Base-by-base conservation (phyloP, 2,329 filamentous ascomycete genomes). In the Drechslera avenae region DNA sequence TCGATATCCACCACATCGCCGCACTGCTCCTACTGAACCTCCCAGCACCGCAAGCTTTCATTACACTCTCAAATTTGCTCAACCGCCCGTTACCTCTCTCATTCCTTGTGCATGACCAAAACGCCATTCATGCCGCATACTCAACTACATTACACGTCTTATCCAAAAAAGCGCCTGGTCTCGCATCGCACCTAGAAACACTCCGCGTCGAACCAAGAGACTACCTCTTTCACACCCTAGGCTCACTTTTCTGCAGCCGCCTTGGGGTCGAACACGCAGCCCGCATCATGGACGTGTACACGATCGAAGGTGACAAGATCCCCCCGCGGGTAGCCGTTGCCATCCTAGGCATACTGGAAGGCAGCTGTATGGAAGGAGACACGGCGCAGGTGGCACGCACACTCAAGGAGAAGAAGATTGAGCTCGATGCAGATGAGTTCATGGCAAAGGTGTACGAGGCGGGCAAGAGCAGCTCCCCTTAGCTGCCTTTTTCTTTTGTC, bases 261-360 rank as follows among this genome's bases (percentile, higher is more conserved):
- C 74, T 90, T 3, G 81, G 82, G 6, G 79, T 91, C 13, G 89
- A 92, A 63, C 83, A 88, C 60, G 87, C 85, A 3, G 83, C 85
- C 1, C 78, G 90, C 2, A 73, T 94, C 10, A 93, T 89, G 88
- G 90, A 95, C 57, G 84, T 93, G 0, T 91, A 90, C 60, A 85
- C 89, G 3, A 91, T 95, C 58, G 90, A 95, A 67, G 89, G 89
- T 19, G 90, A 95, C 57, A 79, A 83, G 1, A 78, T 89, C 1
- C 76, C 92, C 0, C 82, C 93, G 5, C 78, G 89, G 0, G 88
- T 88, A 1, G 87, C 84, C 0, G 86, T 91, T 0, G 90, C 87
- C 0, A 76, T 89, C 14, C 71, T 94, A 16, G 71, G 73, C 0
- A 68, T 70, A 5, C 60, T 84, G 1, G 83, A 86, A 64, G 73